Conservation (phyloP, 495 filamentous ascomycete genomes). For the Lasiosphaeris hirsuta region DNA sequence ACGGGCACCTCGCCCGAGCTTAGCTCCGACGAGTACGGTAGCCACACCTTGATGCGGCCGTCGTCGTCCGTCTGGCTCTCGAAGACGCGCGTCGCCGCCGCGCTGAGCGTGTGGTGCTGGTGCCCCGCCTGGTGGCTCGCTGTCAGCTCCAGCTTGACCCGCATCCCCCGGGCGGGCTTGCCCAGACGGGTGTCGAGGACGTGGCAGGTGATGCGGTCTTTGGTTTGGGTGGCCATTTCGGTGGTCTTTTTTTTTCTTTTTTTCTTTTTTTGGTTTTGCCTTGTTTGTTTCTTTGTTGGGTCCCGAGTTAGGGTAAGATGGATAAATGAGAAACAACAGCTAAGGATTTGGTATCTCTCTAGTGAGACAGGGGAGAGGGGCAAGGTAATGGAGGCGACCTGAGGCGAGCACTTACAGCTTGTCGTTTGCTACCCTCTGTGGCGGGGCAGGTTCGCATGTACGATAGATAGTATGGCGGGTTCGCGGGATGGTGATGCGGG, state of each 20-base stretch:
- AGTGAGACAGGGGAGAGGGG: not conserved
- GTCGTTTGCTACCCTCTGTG: not conserved
- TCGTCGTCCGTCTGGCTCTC: slow-evolving; percentile 74
- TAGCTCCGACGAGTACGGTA: slow-evolving; percentile 45
- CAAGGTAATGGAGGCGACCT: not conserved
- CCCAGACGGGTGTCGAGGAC: slow-evolving; percentile 58
- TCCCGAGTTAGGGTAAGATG: not conserved
- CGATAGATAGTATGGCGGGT: no score
- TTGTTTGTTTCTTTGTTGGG: not conserved
- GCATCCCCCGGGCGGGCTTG: slow-evolving; percentile 70
- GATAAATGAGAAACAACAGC: not conserved
- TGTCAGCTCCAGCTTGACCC: slow-evolving; percentile 65
- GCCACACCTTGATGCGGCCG: slow-evolving; percentile 81
- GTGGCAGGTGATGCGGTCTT: slow-evolving; percentile 60
- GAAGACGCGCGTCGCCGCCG: slow-evolving; percentile 39
- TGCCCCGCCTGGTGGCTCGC: not conserved
- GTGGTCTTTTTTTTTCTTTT: no score
- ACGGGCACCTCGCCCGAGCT: slow-evolving; percentile 47
- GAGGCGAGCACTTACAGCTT: not conserved
- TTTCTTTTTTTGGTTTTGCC: no score
- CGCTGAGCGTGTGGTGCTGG: slow-evolving; percentile 11
- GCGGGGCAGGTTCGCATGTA: no score
- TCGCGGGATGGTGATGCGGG: slow-evolving; percentile 12
- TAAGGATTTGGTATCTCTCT: not conserved
- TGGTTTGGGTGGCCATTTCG: slow-evolving; percentile 25